These are phyloP conservation scores for Exophiala viscosa DNA, from an alignment of 2,329 filamentous ascomycete species.

Conservation along the genomic window DNA sequence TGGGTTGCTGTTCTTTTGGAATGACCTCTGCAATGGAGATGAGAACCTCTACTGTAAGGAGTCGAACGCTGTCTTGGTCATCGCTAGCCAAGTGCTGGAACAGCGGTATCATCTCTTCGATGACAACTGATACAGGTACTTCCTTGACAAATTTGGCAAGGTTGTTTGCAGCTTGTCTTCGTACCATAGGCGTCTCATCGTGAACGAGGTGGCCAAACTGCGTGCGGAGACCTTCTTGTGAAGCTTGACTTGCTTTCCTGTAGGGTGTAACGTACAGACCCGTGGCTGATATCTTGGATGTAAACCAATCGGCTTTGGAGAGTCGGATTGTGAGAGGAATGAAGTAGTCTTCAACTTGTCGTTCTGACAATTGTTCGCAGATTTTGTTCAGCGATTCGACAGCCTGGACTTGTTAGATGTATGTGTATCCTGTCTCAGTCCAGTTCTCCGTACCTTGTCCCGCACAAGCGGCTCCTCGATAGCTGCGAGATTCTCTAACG, in stretches of 20 bases:
- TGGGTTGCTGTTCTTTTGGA: conserved; percentile 95
- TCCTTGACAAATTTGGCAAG: conserved; percentile 96
- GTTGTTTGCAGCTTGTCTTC: conserved; percentile 93
- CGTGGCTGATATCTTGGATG: conserved; percentile 96
- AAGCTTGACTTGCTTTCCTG: conserved; percentile 78
- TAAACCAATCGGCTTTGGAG: conserved; percentile 99
- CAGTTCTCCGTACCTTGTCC: conserved; percentile 70
- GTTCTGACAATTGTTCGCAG: conserved; percentile 81
- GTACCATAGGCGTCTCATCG: conserved; percentile 98
- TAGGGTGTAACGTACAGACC: conserved; percentile 93
- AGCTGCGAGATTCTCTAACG: conserved; percentile 93
- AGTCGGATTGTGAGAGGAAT: conserved; percentile 92
- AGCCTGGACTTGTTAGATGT: conserved; percentile 55
- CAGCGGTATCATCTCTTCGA: conserved; percentile 98
- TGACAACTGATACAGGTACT: conserved; percentile 85
- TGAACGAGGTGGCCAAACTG: conserved; percentile 92
- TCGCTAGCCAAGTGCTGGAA: conserved; percentile 96
- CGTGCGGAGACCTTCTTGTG: conserved; percentile 86
- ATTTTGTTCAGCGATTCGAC: conserved; percentile 99
- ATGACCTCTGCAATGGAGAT: conserved; percentile 96
- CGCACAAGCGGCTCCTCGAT: conserved; percentile 97
- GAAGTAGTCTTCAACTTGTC: conserved; percentile 96
- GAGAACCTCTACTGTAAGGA: conserved; percentile 93
- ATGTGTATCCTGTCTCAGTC: conserved; percentile 3
- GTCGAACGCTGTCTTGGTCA: conserved; percentile 93